Conservation (phyloP, 2,329 filamentous ascomycete genomes). For the Alternaria hordeiaustralica region DNA sequence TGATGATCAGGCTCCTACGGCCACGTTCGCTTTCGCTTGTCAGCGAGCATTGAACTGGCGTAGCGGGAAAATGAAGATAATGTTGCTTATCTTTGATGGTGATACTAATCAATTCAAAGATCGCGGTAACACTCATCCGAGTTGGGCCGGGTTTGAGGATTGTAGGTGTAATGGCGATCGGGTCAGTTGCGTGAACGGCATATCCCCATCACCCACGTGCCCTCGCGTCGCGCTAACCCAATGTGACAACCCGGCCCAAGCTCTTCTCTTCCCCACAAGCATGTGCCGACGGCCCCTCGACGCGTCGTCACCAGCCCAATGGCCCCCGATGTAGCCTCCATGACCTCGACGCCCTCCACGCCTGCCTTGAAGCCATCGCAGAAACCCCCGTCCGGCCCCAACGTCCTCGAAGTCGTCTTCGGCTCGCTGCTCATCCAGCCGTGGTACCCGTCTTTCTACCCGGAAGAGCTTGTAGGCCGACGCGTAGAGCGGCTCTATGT, state of each 20-base stretch:
- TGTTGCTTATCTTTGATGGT: no score
- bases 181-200: background rate
- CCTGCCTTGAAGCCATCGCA: slow-evolving; percentile 16
- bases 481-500: slow-evolving; percentile 71
- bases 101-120: no score
- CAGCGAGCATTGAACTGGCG: no score
- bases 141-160: background rate
- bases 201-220: background rate
- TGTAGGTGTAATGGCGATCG: background rate
- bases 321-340: slow-evolving; percentile 28
- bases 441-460: slow-evolving; percentile 93
- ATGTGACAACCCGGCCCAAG: background rate
- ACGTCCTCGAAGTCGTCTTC: slow-evolving; percentile 85
- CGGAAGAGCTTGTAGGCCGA: slow-evolving; percentile 65
- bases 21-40: no score
- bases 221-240: background rate
- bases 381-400: slow-evolving; percentile 63
- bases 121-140: no score
- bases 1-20: no score
- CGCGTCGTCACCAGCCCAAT: slow-evolving; percentile 22
- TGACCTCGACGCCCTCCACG: slow-evolving; percentile 24
- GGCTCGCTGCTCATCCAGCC: slow-evolving; percentile 84
- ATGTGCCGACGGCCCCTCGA: slow-evolving; percentile 6
- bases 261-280: slow-evolving; percentile 2
- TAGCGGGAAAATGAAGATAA: no score